Evolutionary conservation across 1,284 basidiomycete species (phyloP).

Genomic region (Microbotryomycetes sp.): DNA sequence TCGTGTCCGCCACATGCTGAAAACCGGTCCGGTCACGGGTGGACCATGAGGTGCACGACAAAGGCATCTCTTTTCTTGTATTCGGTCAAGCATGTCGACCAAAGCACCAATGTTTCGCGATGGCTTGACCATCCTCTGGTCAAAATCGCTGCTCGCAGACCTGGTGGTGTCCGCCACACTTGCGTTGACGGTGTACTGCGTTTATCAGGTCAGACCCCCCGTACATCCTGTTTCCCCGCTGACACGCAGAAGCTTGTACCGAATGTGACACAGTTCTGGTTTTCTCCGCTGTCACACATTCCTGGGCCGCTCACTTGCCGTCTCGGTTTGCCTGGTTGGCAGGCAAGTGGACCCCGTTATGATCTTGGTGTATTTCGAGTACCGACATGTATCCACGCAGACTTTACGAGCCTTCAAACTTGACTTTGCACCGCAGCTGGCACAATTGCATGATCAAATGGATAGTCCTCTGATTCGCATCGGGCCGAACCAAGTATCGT

Average conservation of each 20-base stretch:
- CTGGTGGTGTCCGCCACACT: background rate
- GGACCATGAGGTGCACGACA: too few species aligned
- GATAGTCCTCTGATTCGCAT: background rate
- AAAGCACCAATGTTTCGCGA: too few species aligned
- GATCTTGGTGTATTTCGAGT: background rate
- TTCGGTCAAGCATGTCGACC: too few species aligned
- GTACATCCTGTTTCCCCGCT: background rate
- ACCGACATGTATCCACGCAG: background rate
- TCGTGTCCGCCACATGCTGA: too few species aligned
- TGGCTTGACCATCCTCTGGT: too few species aligned
- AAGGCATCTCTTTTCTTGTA: too few species aligned
- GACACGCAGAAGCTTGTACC: too few species aligned
- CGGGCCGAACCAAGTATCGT: background rate
- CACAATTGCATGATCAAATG: background rate
- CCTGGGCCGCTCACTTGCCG: background rate
- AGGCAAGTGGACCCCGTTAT: background rate
- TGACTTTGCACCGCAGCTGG: background rate
- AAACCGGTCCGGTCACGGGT: too few species aligned
- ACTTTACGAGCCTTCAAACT: background rate
- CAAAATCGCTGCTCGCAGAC: too few species aligned
- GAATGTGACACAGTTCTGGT: background rate
- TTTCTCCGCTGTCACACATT: background rate
- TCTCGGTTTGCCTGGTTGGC: background rate
- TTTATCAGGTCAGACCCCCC: background rate
- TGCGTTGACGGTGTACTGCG: background rate